Evolutionary conservation across 75 land plant species (phyloP).

Genomic region (Picea glauca): DNA sequence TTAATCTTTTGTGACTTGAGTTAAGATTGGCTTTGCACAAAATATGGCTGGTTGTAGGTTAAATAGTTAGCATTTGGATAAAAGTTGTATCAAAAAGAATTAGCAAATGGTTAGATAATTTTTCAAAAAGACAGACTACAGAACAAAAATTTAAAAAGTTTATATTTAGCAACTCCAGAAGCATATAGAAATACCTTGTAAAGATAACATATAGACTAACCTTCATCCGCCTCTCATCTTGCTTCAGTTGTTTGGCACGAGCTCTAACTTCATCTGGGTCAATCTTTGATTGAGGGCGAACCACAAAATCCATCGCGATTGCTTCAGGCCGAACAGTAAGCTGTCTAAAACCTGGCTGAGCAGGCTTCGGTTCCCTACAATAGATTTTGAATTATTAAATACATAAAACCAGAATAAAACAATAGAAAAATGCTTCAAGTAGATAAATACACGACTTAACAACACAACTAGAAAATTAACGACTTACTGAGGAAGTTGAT

Average conservation of each 20-base stretch:
- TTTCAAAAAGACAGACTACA: too few species aligned
- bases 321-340: constrained; percentile 95
- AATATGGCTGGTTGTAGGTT: too few species aligned
- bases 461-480: constrained; percentile 1
- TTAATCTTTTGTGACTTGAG: too few species aligned
- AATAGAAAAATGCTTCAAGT: background rate
- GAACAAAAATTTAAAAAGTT: too few species aligned
- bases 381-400: background rate
- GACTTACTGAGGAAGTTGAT: constrained; percentile 62
- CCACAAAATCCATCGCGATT: constrained; percentile 81
- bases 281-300: constrained; percentile 94
- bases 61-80: too few species aligned
- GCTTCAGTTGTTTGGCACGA: constrained; percentile 66
- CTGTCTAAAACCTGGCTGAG: constrained; percentile 55
- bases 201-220: constrained; percentile 19
- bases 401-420: constrained; percentile 2
- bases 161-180: too few species aligned
- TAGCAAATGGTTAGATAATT: too few species aligned
- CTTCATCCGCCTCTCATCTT: constrained; percentile 83
- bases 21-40: too few species aligned
- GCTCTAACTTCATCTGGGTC: constrained; percentile 86
- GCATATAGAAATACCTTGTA: too few species aligned
- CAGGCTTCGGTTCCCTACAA: constrained; percentile 68
- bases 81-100: too few species aligned
- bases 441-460: background rate